phyloP scores from a whole-genome alignment of 169 alveolate species.

The Plasmodium chabaudi region DNA sequence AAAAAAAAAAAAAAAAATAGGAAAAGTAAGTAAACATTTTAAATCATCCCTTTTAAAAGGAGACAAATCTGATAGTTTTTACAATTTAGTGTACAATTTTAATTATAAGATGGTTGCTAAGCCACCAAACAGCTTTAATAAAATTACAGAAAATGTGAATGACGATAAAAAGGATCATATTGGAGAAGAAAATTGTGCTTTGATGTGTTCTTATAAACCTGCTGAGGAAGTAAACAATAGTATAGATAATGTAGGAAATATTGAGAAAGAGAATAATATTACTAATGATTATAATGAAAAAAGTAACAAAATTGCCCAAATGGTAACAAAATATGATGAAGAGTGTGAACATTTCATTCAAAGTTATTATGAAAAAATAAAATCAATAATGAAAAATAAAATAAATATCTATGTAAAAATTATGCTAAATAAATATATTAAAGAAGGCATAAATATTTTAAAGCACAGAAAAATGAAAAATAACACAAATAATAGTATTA shows the following conservation, averaged over 20 bases:
- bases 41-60: not conserved
- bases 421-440: conserved; percentile 43
- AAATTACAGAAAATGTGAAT: conserved; percentile 10
- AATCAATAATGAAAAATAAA: conserved; percentile 40
- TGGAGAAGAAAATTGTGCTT: not conserved
- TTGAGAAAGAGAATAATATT: not conserved
- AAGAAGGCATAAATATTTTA: conserved; percentile 21
- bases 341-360: conserved; percentile 5
- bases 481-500: not conserved
- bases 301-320: not conserved
- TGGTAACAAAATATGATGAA: not conserved
- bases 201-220: not conserved
- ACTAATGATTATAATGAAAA: not conserved
- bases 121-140: not conserved
- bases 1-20: not conserved
- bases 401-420: conserved; percentile 43
- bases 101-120: no score
- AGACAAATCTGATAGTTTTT: not conserved
- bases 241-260: not conserved
- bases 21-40: not conserved
- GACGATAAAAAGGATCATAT: not conserved
- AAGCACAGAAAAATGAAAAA: not conserved
- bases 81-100: no score
- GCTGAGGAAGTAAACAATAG: not conserved
- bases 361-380: conserved; percentile 10